Evolutionary conservation across 371 early-diverging fungal species (phyloP).

Genomic region (Mortierella sp.): DNA sequence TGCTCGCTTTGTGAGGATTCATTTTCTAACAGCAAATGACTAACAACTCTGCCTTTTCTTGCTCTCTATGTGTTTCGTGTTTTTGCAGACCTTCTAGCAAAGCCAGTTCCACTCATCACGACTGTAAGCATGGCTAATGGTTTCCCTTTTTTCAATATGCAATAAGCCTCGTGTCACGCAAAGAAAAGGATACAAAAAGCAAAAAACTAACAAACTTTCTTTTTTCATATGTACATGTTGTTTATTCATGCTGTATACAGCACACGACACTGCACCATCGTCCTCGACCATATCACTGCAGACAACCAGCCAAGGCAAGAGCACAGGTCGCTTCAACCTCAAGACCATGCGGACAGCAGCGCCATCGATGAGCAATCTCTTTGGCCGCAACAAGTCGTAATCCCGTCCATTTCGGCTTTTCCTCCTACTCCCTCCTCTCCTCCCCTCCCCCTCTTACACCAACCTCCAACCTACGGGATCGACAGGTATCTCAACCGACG

Average conservation of each 20-base stretch:
- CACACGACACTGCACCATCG: conserved; percentile 3
- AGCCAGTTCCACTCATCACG: conserved; percentile 33
- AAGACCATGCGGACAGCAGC: conserved; percentile 51
- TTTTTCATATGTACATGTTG: neutral
- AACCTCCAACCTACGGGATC: neutral
- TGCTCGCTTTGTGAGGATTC: neutral
- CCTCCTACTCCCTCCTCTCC: neutral
- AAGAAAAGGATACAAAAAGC: neutral
- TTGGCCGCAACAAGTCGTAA: conserved; percentile 35
- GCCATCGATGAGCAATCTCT: conserved; percentile 43
- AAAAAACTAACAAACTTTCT: neutral
- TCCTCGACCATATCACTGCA: conserved; percentile 4
- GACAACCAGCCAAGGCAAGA: conserved; percentile 20
- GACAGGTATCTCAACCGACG: conserved; percentile 7
- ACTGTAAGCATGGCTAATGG: conserved; percentile 14
- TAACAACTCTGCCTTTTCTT: neutral
- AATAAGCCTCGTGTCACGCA: neutral
- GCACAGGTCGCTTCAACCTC: conserved; percentile 42
- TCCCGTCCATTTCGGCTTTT: neutral
- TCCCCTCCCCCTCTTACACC: neutral
- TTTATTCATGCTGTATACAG: conserved; percentile 2
- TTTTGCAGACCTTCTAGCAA: conserved; percentile 25
- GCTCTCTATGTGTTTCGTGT: neutral
- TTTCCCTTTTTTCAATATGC: neutral
- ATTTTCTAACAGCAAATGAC: neutral